Conservation (phyloP, 371 early-diverging fungal genomes). For the Haplosporangium sp. region DNA sequence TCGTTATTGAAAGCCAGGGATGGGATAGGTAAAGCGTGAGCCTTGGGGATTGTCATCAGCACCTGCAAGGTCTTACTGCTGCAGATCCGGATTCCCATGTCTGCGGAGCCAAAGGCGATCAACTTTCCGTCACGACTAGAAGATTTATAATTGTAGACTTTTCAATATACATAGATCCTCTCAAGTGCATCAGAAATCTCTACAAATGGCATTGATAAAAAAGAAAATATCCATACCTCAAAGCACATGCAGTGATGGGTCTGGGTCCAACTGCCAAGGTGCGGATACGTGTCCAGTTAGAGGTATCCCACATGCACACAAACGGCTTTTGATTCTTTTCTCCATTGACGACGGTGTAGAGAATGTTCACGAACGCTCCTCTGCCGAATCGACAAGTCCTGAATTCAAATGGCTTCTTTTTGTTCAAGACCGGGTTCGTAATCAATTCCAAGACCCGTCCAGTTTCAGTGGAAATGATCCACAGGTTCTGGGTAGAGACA, state of each 20-base stretch:
- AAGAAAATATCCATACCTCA: conserved; percentile 27
- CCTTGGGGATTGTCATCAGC: conserved; percentile 62
- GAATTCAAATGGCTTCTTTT: conserved; percentile 61
- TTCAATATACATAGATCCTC: neutral
- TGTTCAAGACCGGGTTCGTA: conserved; percentile 60
- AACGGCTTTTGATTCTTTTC: conserved; percentile 56
- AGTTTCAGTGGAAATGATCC: conserved; percentile 61
- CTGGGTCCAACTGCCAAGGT: conserved; percentile 43
- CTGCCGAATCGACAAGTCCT: conserved; percentile 61
- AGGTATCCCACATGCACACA: conserved; percentile 48
- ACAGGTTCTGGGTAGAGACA: conserved; percentile 60
- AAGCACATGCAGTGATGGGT: conserved; percentile 40
- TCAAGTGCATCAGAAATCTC: neutral
- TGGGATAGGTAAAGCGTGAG: conserved; percentile 75
- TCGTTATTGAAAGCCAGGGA: conserved; percentile 71
- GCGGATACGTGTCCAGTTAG: conserved; percentile 47
- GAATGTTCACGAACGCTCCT: conserved; percentile 22
- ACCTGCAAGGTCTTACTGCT: conserved; percentile 66
- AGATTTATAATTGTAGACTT: neutral
- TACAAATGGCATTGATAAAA: neutral
- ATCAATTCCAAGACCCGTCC: conserved; percentile 70
- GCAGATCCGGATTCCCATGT: conserved; percentile 63
- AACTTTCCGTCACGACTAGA: conserved; percentile 66
- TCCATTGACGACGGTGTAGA: conserved; percentile 63
- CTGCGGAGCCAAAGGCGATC: conserved; percentile 69